Conservation (phyloP, 306 rosid species). For the Sicyos edulis region DNA sequence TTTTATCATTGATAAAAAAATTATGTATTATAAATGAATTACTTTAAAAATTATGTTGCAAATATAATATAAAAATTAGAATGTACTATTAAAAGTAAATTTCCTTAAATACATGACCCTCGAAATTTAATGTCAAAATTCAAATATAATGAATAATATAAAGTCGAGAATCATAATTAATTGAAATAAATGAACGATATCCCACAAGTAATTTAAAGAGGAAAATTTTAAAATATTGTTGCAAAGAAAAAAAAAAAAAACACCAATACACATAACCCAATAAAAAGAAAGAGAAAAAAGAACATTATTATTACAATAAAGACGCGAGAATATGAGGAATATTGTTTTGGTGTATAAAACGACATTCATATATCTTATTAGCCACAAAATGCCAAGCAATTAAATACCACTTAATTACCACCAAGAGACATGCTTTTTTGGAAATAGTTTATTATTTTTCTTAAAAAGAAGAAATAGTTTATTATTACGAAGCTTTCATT, state of each 20-base stretch:
- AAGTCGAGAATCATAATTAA: not conserved
- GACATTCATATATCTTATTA: slow-evolving; percentile 1
- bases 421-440: not conserved
- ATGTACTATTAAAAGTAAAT: no score
- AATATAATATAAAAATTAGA: no score
- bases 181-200: not conserved
- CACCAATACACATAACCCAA: not conserved
- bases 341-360: slow-evolving; percentile 14
- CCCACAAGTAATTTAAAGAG: not conserved
- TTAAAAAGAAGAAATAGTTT: not conserved
- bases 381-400: slow-evolving; percentile 7
- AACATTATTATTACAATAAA: not conserved
- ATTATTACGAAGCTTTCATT: not conserved
- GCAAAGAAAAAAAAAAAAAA: not conserved
- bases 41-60: no score
- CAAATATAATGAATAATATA: not conserved
- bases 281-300: not conserved
- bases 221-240: no score
- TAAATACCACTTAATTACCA: slow-evolving; percentile 7
- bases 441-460: no score
- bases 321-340: not conserved
- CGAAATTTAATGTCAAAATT: no score
- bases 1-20: no score
- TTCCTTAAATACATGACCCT: no score
- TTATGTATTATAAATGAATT: no score